These are phyloP conservation scores for Pterocarpus macrocarpus DNA, from an alignment of 306 rosid species.

Conservation along the genomic window DNA sequence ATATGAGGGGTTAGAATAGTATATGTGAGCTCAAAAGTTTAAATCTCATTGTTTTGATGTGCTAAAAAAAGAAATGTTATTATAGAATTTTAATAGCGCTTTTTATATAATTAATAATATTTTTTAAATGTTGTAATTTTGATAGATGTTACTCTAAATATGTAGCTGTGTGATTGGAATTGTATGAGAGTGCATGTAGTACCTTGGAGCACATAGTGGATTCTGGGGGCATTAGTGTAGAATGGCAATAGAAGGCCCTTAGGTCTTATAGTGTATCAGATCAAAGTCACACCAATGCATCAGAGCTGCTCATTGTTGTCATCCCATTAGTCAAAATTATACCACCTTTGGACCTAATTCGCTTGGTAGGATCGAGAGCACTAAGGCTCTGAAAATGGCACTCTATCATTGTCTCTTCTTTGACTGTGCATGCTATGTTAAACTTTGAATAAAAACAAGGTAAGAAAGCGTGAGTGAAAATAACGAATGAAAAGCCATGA, in stretches of 20 bases:
- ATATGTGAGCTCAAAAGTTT: too few relatives aligned
- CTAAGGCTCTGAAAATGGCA: background rate
- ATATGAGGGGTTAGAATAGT: too few relatives aligned
- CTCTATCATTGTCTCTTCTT: background rate
- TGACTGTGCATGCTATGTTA: background rate
- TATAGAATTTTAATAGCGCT: too few relatives aligned
- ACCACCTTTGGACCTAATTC: background rate
- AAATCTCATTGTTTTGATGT: too few relatives aligned
- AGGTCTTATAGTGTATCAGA: slow-evolving; percentile 3
- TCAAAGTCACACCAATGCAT: background rate
- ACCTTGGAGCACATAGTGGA: slow-evolving; percentile 12
- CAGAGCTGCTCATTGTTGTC: background rate
- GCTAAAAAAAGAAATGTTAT: too few relatives aligned
- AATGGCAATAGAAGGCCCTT: background rate
- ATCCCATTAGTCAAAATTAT: background rate
- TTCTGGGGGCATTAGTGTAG: slow-evolving; percentile 18
- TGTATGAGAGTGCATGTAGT: too few relatives aligned
- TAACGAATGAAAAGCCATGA: background rate
- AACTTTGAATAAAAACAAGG: background rate
- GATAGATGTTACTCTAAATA: too few relatives aligned
- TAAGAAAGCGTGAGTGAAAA: background rate
- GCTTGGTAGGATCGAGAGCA: background rate
- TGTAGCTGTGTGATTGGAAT: too few relatives aligned
- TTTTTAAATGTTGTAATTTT: too few relatives aligned
- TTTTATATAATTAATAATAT: too few relatives aligned